Conservation (phyloP, 805 yeast species). For the Geotrichum ghanense region DNA sequence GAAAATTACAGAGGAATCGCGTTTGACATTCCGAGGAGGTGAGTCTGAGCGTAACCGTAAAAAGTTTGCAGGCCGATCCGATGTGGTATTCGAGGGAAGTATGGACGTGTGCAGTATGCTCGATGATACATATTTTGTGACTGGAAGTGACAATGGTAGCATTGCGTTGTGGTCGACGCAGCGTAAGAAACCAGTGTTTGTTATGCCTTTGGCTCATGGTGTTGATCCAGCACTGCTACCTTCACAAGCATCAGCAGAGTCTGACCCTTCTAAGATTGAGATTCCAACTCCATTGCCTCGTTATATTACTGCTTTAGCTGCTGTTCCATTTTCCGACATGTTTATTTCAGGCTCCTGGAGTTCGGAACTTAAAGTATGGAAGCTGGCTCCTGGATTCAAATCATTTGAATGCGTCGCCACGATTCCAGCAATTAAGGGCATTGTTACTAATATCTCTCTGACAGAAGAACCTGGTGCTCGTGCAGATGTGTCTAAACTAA, state of each 20-base stretch:
- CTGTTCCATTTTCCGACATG: slow-evolving; percentile 75
- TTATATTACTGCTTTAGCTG: slow-evolving; percentile 72
- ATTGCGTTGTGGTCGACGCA: slow-evolving; percentile 82
- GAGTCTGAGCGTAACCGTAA: slow-evolving; percentile 39
- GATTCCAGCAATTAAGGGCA: slow-evolving; percentile 52
- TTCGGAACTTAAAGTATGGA: slow-evolving; percentile 74
- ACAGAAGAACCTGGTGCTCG: slow-evolving; percentile 12
- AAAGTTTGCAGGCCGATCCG: slow-evolving; percentile 24
- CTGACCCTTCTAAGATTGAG: slow-evolving; percentile 16
- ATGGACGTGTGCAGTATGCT: slow-evolving; percentile 84
- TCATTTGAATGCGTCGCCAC: slow-evolving; percentile 46
- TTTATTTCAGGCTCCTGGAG: slow-evolving; percentile 85
- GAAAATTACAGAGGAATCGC: slow-evolving; percentile 93
- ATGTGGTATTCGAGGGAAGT: slow-evolving; percentile 52
- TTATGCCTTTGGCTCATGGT: slow-evolving; percentile 70
- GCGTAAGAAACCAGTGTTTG: slow-evolving; percentile 76
- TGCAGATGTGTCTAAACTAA: slow-evolving; percentile 34
- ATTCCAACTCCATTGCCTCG: slow-evolving; percentile 70
- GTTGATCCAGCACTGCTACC: slow-evolving; percentile 37
- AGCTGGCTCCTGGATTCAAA: slow-evolving; percentile 49
- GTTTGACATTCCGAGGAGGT: slow-evolving; percentile 89
- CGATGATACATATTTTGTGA: slow-evolving; percentile 85
- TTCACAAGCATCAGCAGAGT: slow-evolving; percentile 42
- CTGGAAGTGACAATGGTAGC: slow-evolving; percentile 93
- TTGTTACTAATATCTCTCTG: slow-evolving; percentile 27